Percentiles rank a stretch among this genome's conserved stretches.
These are phyloP conservation scores for Diplodia corticola DNA, from an alignment of 2,329 filamentous ascomycete species.

Conservation along the genomic window DNA sequence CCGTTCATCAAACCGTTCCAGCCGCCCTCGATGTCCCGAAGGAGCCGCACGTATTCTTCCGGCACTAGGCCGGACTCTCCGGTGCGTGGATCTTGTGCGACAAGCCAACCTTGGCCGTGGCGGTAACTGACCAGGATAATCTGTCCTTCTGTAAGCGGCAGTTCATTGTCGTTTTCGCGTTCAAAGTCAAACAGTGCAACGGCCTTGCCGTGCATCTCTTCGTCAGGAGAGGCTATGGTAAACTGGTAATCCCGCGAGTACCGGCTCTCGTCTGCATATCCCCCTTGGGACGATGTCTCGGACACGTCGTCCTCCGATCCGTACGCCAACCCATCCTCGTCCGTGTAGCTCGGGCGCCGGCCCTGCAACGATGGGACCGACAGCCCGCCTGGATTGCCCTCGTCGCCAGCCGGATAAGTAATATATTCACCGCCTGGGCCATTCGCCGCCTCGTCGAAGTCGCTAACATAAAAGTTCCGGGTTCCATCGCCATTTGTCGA, in stretches of 20 bases:
- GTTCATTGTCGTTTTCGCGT: conserved; percentile 93
- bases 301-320: conserved; percentile 43
- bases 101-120: conserved; percentile 95
- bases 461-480: conserved; percentile 73
- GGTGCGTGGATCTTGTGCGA: conserved; percentile 92
- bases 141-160: conserved; percentile 89
- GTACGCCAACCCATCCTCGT: conserved; percentile 42
- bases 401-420: conserved; percentile 57
- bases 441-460: conserved; percentile 65
- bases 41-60: conserved; percentile 89
- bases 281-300: conserved; percentile 30
- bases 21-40: conserved; percentile 91
- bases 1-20: conserved; percentile 53
- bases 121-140: conserved; percentile 96
- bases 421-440: conserved; percentile 79
- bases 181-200: conserved; percentile 95
- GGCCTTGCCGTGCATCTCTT: conserved; percentile 96
- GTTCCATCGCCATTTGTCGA: conserved; percentile 66
- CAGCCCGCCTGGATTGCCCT: background rate
- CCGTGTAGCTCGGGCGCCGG: conserved; percentile 46
- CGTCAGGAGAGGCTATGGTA: conserved; percentile 90
- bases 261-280: conserved; percentile 66
- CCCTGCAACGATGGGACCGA: conserved; percentile 47
- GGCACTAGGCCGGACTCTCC: conserved; percentile 92
- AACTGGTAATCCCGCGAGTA: conserved; percentile 94